phyloP scores from a whole-genome alignment of 2,329 filamentous ascomycete species.

The Sporothrix phasma region DNA sequence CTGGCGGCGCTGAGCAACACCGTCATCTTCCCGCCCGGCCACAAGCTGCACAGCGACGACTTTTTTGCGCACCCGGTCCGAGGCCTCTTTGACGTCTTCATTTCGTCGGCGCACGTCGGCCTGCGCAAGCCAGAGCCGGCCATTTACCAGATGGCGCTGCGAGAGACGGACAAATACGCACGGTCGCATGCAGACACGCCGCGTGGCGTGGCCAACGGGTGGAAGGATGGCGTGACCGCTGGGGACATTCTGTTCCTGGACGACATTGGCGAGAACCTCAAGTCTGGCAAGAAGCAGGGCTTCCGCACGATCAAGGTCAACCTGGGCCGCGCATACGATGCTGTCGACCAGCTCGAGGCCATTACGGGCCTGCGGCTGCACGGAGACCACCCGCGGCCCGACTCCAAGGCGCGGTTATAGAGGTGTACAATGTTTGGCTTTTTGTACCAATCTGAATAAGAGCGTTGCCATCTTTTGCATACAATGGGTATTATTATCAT shows the following conservation, averaged over 20 bases:
- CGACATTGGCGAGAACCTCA: conserved; percentile 89
- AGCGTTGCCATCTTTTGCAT: background rate
- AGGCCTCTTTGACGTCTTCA: conserved; percentile 71
- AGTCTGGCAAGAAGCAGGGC: conserved; percentile 62
- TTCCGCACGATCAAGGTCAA: conserved; percentile 78
- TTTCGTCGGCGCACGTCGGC: conserved; percentile 78
- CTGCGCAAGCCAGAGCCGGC: conserved; percentile 75
- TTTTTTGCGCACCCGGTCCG: conserved; percentile 48
- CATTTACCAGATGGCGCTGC: conserved; percentile 68
- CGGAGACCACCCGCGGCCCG: conserved; percentile 39
- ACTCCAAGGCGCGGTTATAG: conserved; percentile 36
- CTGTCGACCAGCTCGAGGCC: conserved; percentile 70
- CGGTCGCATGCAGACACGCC: conserved; percentile 36
- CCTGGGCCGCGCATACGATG: conserved; percentile 66
- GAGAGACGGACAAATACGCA: conserved; percentile 54
- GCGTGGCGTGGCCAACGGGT: conserved; percentile 32
- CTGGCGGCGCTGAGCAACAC: conserved; percentile 86
- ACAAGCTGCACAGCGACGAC: conserved; percentile 52
- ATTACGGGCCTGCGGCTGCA: conserved; percentile 59
- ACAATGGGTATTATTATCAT: background rate
- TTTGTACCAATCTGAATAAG: background rate
- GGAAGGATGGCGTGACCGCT: conserved; percentile 44
- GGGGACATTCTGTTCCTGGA: conserved; percentile 78
- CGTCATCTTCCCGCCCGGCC: conserved; percentile 68
- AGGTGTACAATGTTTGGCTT: background rate